These are phyloP conservation scores for Drechslerella coelobrocha DNA, from an alignment of 2,329 filamentous ascomycete genomes.

Conservation along the genomic window DNA sequence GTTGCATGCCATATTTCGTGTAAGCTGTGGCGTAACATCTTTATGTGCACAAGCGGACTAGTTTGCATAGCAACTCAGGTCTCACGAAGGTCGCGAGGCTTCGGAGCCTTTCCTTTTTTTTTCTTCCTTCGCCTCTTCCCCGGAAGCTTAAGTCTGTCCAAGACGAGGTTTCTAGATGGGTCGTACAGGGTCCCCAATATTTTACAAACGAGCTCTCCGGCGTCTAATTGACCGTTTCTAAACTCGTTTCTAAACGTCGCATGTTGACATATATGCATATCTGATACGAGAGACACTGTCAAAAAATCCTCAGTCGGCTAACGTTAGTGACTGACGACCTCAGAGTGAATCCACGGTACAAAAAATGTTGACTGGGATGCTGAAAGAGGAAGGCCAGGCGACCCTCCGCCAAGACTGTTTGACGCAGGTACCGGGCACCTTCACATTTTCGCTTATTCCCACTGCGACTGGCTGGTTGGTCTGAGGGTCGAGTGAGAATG, in stretches of 20 bases:
- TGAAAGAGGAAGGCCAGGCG: constrained; percentile 11
- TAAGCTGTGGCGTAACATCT: background rate
- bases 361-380: constrained; percentile 1
- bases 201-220: no score
- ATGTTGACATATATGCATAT: background rate
- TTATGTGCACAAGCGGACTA: background rate
- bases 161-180: background rate
- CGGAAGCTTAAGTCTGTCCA: background rate
- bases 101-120: background rate
- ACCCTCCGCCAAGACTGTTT: constrained; percentile 3
- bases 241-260: no score
- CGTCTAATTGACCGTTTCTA: no score
- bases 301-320: background rate
- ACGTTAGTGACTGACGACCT: background rate
- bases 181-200: background rate
- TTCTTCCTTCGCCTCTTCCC: background rate
- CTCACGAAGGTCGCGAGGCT: background rate
- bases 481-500: constrained; percentile 8
- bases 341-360: constrained; percentile 1
- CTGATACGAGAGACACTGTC: background rate
- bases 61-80: background rate
- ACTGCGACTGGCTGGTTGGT: constrained; percentile 9
- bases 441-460: constrained; percentile 46
- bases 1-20: constrained; percentile 2
- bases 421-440: constrained; percentile 47